Conservation (phyloP, 140 eudicot species). For the Senecio squalidus region DNA sequence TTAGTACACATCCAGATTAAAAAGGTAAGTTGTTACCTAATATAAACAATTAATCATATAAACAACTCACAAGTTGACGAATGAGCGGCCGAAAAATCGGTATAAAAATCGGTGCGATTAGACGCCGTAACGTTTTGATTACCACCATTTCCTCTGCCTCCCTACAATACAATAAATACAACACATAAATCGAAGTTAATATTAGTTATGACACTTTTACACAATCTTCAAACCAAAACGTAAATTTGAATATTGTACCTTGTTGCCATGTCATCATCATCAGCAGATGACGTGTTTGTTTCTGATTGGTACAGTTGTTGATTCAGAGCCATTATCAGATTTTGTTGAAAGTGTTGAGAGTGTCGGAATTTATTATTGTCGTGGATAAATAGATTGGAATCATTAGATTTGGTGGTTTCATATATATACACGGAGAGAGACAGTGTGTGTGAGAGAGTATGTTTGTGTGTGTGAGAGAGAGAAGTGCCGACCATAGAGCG, state of each 20-base stretch:
- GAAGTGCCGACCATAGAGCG: background rate
- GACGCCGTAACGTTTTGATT: constrained; percentile 15
- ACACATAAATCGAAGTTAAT: background rate
- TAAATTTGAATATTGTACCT: too few relatives aligned
- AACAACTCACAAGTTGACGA: constrained; percentile 35
- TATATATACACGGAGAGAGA: background rate
- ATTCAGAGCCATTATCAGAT: background rate
- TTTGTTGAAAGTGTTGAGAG: background rate
- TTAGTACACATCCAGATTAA: too few relatives aligned
- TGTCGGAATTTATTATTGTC: background rate
- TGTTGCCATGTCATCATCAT: too few relatives aligned
- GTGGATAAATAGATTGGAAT: background rate
- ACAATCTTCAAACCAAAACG: background rate
- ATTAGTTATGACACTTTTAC: too few relatives aligned
- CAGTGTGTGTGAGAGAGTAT: too few relatives aligned
- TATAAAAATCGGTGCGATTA: constrained; percentile 17
- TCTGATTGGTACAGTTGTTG: background rate
- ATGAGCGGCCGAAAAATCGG: constrained; percentile 23
- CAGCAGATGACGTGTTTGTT: too few relatives aligned
- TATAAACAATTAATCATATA: too few relatives aligned
- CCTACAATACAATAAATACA: background rate
- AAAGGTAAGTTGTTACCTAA: background rate
- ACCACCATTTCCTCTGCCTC: constrained; percentile 15
- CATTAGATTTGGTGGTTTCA: background rate
- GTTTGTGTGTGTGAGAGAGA: too few relatives aligned